Conservation (phyloP, 352 stramenopile genomes). For the Phytophthora cactorum region DNA sequence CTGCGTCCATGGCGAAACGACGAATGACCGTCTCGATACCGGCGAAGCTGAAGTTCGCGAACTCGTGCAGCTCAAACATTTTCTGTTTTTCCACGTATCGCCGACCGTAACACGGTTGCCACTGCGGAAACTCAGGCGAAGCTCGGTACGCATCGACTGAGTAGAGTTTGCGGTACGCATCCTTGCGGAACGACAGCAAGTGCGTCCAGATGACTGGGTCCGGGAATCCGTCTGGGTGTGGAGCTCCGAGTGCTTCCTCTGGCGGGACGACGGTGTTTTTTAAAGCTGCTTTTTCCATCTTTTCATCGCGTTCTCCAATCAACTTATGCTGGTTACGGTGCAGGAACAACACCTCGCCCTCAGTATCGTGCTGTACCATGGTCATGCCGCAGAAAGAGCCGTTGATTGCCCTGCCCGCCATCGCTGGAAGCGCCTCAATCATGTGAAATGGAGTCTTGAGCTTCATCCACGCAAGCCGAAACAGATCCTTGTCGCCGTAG, state of each 20-base stretch:
- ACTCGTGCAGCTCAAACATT: constrained; percentile 27
- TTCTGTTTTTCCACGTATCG: constrained; percentile 15
- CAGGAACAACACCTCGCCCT: constrained; percentile 46
- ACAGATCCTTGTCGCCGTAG: constrained; percentile 66
- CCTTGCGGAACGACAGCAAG: constrained; percentile 61
- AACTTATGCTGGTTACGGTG: constrained; percentile 61
- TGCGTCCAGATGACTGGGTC: constrained; percentile 71
- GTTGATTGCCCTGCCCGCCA: constrained; percentile 39
- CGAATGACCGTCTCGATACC: constrained; percentile 28
- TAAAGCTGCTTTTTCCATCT: constrained; percentile 13
- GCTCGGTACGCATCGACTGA: constrained; percentile 59
- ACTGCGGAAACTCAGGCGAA: constrained; percentile 38
- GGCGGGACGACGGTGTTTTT: constrained; percentile 19
- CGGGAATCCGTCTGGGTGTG: constrained; percentile 29
- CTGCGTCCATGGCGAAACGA: constrained; percentile 27
- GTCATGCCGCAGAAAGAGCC: constrained; percentile 55
- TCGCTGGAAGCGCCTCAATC: constrained; percentile 43
- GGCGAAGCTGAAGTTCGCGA: constrained; percentile 20
- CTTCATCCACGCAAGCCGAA: constrained; percentile 63
- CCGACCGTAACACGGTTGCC: constrained; percentile 65
- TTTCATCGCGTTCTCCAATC: constrained; percentile 21
- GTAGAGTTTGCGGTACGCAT: constrained; percentile 41
- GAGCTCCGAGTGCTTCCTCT: constrained; percentile 24
- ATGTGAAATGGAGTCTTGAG: constrained; percentile 50
- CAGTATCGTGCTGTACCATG: constrained; percentile 52